Evolutionary conservation across 495 filamentous ascomycete species (phyloP).

Genomic region (Elaphomyces granulatus): DNA sequence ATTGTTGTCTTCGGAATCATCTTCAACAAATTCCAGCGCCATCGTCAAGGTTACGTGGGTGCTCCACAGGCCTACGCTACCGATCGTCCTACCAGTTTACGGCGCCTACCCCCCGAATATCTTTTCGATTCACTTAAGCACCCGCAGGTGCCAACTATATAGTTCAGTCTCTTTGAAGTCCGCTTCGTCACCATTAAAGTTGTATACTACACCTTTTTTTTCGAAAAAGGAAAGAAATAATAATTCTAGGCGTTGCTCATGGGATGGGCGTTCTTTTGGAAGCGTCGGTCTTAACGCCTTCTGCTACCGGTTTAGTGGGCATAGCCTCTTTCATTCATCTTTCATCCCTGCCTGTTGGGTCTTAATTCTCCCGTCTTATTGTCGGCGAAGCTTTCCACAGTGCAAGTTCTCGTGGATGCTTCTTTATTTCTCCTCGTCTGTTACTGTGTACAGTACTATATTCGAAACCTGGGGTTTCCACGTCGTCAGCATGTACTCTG

Average conservation of each 20-base stretch:
- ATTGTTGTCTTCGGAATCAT: conserved; percentile 76
- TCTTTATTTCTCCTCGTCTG: background rate
- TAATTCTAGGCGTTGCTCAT: too few species aligned
- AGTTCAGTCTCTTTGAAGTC: conserved; percentile 2
- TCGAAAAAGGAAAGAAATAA: too few species aligned
- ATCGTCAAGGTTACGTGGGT: conserved; percentile 72
- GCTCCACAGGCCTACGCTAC: conserved; percentile 56
- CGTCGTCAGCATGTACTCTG: background rate
- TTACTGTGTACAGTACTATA: too few species aligned
- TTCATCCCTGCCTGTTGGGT: background rate
- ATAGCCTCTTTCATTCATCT: background rate
- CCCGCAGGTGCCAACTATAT: conserved; percentile 25
- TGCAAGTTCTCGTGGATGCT: background rate
- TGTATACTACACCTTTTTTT: too few species aligned
- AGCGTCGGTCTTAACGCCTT: background rate
- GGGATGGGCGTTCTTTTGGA: background rate
- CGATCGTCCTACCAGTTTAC: conserved; percentile 61
- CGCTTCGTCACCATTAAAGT: too few species aligned
- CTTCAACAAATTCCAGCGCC: conserved; percentile 68
- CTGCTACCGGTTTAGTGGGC: background rate
- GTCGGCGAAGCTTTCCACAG: background rate
- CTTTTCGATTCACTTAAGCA: conserved; percentile 49
- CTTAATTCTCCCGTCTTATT: background rate
- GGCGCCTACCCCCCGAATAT: conserved; percentile 66
- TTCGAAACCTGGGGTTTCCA: background rate